phyloP scores from a whole-genome alignment of 192 early-diverging fungal species.

The Entrophospora sp. region DNA sequence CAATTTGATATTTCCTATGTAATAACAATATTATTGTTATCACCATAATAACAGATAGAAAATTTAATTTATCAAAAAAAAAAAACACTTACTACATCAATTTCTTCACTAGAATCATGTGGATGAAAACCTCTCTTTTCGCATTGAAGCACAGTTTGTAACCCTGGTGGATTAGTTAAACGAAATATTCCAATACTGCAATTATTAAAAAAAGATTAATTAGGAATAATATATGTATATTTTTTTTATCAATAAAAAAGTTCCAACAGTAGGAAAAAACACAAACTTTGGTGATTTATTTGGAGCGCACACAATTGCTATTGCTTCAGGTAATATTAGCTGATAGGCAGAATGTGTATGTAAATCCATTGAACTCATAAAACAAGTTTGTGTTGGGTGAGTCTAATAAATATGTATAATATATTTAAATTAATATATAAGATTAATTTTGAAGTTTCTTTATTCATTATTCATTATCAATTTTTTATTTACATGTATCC shows the following conservation, averaged over 20 bases:
- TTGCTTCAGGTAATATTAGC: slow-evolving; percentile 83
- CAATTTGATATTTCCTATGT: too few relatives aligned
- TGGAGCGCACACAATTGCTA: slow-evolving; percentile 85
- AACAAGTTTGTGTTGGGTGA: slow-evolving; percentile 90
- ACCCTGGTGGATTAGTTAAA: slow-evolving; percentile 75
- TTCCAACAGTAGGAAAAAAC: neutral
- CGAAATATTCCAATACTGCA: slow-evolving; percentile 71
- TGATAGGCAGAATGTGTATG: slow-evolving; percentile 92
- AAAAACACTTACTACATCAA: too few relatives aligned
- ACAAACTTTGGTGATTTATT: slow-evolving; percentile 51
- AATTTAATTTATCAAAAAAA: too few relatives aligned
- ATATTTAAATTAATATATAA: too few relatives aligned
- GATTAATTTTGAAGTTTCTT: too few relatives aligned
- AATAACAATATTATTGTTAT: too few relatives aligned
- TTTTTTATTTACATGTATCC: slow-evolving; percentile 79
- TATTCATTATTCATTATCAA: too few relatives aligned
- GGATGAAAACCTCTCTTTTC: slow-evolving; percentile 72
- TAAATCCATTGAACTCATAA: slow-evolving; percentile 86
- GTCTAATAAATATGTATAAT: too few relatives aligned
- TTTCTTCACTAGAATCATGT: too few relatives aligned
- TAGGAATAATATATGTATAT: too few relatives aligned
- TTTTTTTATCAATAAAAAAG: neutral
- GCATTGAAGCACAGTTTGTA: slow-evolving; percentile 69
- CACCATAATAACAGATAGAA: too few relatives aligned
- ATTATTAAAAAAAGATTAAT: neutral